Base-by-base conservation (phyloP, 1,284 basidiomycete species). In the Cutaneotrichosporon cavernicola region DNA sequence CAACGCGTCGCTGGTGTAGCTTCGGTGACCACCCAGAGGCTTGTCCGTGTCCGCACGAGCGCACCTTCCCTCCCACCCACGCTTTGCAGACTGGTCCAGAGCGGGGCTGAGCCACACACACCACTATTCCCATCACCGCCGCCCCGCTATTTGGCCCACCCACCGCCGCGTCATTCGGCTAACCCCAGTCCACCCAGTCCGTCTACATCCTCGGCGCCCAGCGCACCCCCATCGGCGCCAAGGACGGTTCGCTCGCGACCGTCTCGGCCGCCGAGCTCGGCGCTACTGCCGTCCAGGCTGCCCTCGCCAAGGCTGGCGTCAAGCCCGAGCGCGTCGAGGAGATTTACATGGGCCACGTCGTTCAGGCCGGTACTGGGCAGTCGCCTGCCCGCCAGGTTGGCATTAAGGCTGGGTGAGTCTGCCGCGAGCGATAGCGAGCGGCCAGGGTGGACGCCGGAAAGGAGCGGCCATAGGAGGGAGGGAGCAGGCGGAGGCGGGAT, bases 361-460 rank as follows among this genome's bases (percentile, higher is more conserved):
- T 99, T 64, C 93, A 96, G 80, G 93, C 96, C 30, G 96, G 96
- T 73, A 90, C 93, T 57, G 94, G 94, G 58, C 94, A 98, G 80
- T 93, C 91, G 46, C 92, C 96, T 32, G 93, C 96, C 60, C 89
- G 96, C 68, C 96, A 99, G 81, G 95, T 97, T 65, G 93, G 90
- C 14, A 89, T 98, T 70, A 85, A 83, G 66, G 86, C 94, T 34
- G 96, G 96, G 69, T 84, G 81, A 62, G 82, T 53, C 16, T 82
- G 0, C 2, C 21, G 5, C 36, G 31, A n/a, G 46, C n/a, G n/a
- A n/a, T n/a, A n/a, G n/a, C n/a, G n/a, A n/a, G n/a, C n/a, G 26
- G 26, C 26, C 26, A 1, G 26, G 26, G 26, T 26, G 26, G 26
- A 26, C 26, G 26, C 2, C 1, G 26, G 26, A 26, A 8, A 34